These are phyloP conservation scores for Kodamaea kaohsiungensis DNA, from an alignment of 805 yeast species.

Conservation along the genomic window DNA sequence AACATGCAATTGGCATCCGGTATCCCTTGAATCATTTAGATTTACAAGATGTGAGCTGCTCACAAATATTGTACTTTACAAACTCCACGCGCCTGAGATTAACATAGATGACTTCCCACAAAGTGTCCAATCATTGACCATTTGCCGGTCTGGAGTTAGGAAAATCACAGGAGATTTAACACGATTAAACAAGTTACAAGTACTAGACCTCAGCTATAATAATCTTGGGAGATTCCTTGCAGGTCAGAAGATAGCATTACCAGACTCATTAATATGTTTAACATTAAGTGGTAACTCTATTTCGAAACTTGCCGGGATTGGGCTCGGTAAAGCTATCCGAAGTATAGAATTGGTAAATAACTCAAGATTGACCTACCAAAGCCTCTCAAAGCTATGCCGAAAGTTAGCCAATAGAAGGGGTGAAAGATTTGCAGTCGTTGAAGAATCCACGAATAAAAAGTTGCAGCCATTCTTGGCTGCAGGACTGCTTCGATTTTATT, in stretches of 20 bases:
- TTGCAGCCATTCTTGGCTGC: constrained; percentile 1
- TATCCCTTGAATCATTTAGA: neutral
- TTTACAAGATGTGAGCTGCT: neutral
- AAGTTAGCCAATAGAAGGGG: neutral
- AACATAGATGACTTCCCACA: neutral
- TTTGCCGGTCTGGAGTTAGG: neutral
- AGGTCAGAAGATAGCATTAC: neutral
- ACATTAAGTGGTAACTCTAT: neutral
- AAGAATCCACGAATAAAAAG: neutral
- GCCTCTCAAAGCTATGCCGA: neutral
- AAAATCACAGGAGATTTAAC: neutral
- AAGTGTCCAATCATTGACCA: neutral
- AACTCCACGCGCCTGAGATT: neutral
- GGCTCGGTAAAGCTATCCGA: neutral
- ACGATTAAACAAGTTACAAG: neutral
- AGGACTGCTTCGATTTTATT: neutral
- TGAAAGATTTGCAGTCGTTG: neutral
- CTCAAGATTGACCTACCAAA: neutral
- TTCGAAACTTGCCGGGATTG: neutral
- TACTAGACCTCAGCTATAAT: neutral
- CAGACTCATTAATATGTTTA: neutral
- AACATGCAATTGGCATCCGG: neutral
- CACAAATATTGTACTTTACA: neutral
- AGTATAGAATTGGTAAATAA: neutral
- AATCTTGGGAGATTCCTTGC: neutral